These are phyloP conservation scores for Citrus trifoliata DNA, from an alignment of 345 rosid species.

Conservation along the genomic window DNA sequence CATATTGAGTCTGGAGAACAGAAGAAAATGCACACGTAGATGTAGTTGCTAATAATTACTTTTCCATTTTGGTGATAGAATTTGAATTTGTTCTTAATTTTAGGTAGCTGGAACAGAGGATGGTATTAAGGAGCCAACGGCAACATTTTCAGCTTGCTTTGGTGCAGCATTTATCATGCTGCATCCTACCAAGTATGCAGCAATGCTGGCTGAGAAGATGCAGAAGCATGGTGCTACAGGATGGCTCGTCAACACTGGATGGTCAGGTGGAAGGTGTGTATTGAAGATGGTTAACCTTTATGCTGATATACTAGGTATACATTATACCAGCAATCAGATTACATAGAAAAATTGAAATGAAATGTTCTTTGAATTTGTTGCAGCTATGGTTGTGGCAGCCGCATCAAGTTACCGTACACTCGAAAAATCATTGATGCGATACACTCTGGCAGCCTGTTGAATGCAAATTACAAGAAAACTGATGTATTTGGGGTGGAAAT, in stretches of 20 bases:
- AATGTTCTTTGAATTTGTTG: neutral
- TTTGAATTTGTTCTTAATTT: slow-evolving; percentile 13
- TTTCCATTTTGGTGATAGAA: neutral
- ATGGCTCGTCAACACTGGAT: slow-evolving; percentile 97
- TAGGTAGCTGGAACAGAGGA: slow-evolving; percentile 97
- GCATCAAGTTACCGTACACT: slow-evolving; percentile 82
- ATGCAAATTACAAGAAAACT: slow-evolving; percentile 66
- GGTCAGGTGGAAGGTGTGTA: slow-evolving; percentile 94
- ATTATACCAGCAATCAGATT: neutral
- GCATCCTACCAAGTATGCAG: slow-evolving; percentile 98
- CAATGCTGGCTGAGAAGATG: slow-evolving; percentile 97
- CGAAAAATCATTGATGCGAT: slow-evolving; percentile 90
- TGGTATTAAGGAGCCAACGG: slow-evolving; percentile 83
- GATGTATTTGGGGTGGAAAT: slow-evolving; percentile 81
- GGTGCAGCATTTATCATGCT: slow-evolving; percentile 98
- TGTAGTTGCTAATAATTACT: neutral
- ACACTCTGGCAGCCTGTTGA: slow-evolving; percentile 74
- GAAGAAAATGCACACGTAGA: neutral
- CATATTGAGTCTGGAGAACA: neutral
- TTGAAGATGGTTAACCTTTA: neutral
- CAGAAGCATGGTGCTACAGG: slow-evolving; percentile 91
- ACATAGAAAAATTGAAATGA: neutral
- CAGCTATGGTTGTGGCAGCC: slow-evolving; percentile 82
- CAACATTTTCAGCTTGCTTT: slow-evolving; percentile 96
- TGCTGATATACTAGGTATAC: too few species aligned